These are phyloP conservation scores for Meredithiella fracta DNA, from an alignment of 2,329 filamentous ascomycete genomes.

Conservation along the genomic window DNA sequence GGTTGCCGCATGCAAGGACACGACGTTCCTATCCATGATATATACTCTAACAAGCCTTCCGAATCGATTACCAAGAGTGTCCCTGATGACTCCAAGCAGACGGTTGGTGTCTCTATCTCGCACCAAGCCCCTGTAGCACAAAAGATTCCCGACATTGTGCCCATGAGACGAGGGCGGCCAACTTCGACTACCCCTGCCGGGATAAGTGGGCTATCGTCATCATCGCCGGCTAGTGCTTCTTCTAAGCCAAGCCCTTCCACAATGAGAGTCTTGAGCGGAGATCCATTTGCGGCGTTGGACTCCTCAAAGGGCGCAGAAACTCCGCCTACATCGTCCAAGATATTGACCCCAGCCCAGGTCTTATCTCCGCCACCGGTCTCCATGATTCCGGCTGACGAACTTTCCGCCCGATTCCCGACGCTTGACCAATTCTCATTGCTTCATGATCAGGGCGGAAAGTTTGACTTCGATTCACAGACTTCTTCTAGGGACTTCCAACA, in stretches of 20 bases:
- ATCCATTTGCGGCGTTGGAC: constrained; percentile 86
- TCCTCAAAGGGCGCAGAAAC: constrained; percentile 28
- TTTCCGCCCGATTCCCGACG: constrained; percentile 73
- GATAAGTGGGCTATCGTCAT: constrained; percentile 9
- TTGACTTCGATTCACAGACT: constrained; percentile 57
- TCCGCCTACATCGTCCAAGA: neutral
- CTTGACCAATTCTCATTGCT: constrained; percentile 85
- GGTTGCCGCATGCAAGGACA: constrained; percentile 77
- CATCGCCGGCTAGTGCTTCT: constrained; percentile 25
- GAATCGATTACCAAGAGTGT: constrained; percentile 37
- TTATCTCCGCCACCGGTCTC: constrained; percentile 4
- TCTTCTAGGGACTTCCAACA: constrained; percentile 41
- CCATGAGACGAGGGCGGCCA: constrained; percentile 75
- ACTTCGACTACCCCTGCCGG: constrained; percentile 19
- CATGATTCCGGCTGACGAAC: constrained; percentile 47
- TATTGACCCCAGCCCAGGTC: constrained; percentile 1
- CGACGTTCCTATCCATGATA: constrained; percentile 76
- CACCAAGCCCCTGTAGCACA: constrained; percentile 55
- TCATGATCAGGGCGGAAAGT: constrained; percentile 68
- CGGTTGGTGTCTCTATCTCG: constrained; percentile 67
- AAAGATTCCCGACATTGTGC: constrained; percentile 71
- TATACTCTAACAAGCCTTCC: constrained; percentile 48
- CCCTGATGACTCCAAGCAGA: constrained; percentile 33
- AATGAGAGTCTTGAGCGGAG: constrained; percentile 49
- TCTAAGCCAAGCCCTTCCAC: constrained; percentile 51